Evolutionary conservation across 148 eudicot species (phyloP), one percentile per base, ranked within the genome.

Genomic region (Rhododendron williamsianum): DNA sequence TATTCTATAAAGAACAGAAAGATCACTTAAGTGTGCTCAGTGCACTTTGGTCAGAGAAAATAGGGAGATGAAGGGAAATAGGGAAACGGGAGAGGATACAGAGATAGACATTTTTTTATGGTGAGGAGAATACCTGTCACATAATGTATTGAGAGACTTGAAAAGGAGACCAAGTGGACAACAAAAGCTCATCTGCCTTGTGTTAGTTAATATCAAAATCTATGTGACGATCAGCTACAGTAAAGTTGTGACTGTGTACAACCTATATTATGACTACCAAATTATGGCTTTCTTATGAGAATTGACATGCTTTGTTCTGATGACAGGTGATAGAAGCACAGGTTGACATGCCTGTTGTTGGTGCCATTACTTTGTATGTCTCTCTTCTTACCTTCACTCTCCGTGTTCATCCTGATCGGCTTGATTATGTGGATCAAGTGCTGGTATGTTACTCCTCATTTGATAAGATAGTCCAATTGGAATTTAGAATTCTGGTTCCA

Each of bases 331-430:
- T 95, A 77, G 99, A 95, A 87, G 95, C 98, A 81, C 98, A 97
- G 83, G 89, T 87, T 89, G 98, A 97, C 89, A 97, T 97, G 98
- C 98, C 98, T 78, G 84, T 91, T 84, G 98, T 91, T 87, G 98
- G 98, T 88, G 99, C 94, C 86, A 92, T 97, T 82, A 87, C 95
- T 85, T 89, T 97, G 83, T 95, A 93, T 87, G 95, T 94, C 79
- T 97, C 98, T 77, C 98, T 97, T 82, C 96, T 97, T 81, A 95
- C 98, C 76, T 97, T 97, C 84, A 91, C 95, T 81, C 98, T 97
- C 25, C 99, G 98, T 83, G 98, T 97, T 81, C 99, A 95, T 89
- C 98, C 99, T 86, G 99, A 97, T 87, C 95, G 98, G 83, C 95
- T 95, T 88, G 99, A 97, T 90, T 97, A 95, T 54, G 98, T 97